phyloP scores from a whole-genome alignment of 768 basidiomycete genomes.

The Pilatotrama ljubarskyi region DNA sequence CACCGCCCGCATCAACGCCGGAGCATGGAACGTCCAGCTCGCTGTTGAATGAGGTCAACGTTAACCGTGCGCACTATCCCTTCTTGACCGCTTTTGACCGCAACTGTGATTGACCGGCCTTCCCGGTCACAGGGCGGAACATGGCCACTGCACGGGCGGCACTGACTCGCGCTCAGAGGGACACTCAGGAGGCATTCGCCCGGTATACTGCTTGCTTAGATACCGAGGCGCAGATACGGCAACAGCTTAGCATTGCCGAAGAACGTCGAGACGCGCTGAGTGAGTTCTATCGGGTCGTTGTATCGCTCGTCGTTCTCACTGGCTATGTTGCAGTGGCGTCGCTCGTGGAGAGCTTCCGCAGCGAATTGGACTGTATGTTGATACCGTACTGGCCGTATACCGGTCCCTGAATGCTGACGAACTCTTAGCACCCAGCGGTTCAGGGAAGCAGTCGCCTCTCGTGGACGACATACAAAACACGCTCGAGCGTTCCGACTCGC shows the following conservation, averaged over 20 bases:
- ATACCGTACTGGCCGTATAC: not conserved
- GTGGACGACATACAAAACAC: slow-evolving; percentile 21
- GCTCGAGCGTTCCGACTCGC: slow-evolving; percentile 21
- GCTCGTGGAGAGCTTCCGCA: slow-evolving; percentile 25
- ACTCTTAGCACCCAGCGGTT: slow-evolving; percentile 14
- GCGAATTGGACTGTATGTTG: slow-evolving; percentile 26
- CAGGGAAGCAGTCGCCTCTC: slow-evolving; percentile 18
- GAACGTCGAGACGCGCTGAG: slow-evolving; percentile 66
- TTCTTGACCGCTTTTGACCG: not conserved
- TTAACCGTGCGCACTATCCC: slow-evolving; percentile 43
- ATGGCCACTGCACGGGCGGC: slow-evolving; percentile 61
- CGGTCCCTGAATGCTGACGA: not conserved
- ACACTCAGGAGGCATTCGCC: slow-evolving; percentile 71
- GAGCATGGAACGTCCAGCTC: slow-evolving; percentile 14
- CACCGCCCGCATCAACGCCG: slow-evolving; percentile 6
- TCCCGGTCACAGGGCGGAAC: slow-evolving; percentile 49
- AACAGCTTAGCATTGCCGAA: slow-evolving; percentile 62
- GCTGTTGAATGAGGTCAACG: slow-evolving; percentile 26
- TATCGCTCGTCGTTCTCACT: slow-evolving; percentile 16
- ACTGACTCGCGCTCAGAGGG: slow-evolving; percentile 64
- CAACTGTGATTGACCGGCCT: slow-evolving; percentile 7
- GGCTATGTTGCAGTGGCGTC: slow-evolving; percentile 27
- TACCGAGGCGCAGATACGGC: slow-evolving; percentile 63
- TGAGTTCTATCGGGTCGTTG: slow-evolving; percentile 25
- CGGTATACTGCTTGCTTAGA: slow-evolving; percentile 70